Evolutionary conservation across 768 basidiomycete species (phyloP).

Genomic region (Agrocybe praecox): DNA sequence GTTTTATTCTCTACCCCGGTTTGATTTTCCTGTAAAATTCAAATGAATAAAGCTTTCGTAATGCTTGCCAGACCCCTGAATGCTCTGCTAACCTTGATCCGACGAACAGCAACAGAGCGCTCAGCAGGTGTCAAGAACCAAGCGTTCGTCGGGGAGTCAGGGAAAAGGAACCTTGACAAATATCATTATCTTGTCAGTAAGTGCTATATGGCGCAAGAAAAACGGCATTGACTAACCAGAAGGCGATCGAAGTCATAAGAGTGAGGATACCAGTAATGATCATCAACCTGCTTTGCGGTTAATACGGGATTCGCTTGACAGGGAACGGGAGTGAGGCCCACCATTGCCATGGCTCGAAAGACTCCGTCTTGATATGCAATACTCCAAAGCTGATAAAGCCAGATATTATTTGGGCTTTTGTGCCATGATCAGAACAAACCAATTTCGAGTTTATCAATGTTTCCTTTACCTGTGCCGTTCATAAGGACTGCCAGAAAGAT

Average conservation of each 20-base stretch:
- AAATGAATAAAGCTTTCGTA: background rate
- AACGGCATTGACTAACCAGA: slow-evolving; percentile 45
- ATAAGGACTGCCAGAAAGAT: slow-evolving; percentile 53
- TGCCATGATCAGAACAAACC: background rate
- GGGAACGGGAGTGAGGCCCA: slow-evolving; percentile 10
- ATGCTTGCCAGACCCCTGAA: background rate
- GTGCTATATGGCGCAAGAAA: background rate
- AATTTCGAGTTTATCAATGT: background rate
- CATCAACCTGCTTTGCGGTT: slow-evolving; percentile 52
- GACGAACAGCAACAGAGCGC: slow-evolving; percentile 59
- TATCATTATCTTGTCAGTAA: background rate
- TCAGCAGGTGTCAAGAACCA: slow-evolving; percentile 75
- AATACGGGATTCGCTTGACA: background rate
- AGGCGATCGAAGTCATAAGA: slow-evolving; percentile 48
- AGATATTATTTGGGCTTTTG: slow-evolving; percentile 65
- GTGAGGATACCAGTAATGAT: slow-evolving; percentile 68
- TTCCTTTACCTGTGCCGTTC: slow-evolving; percentile 64
- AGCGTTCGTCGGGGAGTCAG: slow-evolving; percentile 73
- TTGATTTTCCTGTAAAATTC: slow-evolving; percentile 58
- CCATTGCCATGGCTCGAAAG: slow-evolving; percentile 80
- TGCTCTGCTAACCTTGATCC: slow-evolving; percentile 52
- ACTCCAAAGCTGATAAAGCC: slow-evolving; percentile 71
- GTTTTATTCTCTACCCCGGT: slow-evolving; percentile 82
- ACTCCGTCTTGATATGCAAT: slow-evolving; percentile 57
- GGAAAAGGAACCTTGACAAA: slow-evolving; percentile 60